Base-by-base conservation (phyloP, 2,329 filamentous ascomycete genomes). In the Penicillium sp. region DNA sequence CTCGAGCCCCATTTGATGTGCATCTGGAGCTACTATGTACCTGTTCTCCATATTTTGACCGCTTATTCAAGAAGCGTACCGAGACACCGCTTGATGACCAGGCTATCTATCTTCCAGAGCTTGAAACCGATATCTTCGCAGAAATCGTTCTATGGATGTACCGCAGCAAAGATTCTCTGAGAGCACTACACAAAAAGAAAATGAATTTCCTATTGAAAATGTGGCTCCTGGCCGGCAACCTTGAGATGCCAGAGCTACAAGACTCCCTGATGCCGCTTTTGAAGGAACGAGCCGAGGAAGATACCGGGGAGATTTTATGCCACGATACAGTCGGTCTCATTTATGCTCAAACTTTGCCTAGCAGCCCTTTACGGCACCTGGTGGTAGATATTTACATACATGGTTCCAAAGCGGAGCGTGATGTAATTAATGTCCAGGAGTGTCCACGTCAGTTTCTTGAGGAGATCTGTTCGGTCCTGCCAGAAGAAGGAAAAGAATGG, bases 221-320 rank as follows among this genome's bases (percentile, higher is more conserved):
- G n/a, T 53, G 50, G 50, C 32, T 53, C 27, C 43, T 49, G 9
- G 50, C 50, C n/a, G 40, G 20, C 10, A 53, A 44, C 21, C 29
- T 53, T 26, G 45, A 44, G 21, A 44, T 49, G 24, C 41, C 30
- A 13, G 30, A 45, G 4, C 21, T 49, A 24, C 50, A 53, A 33
- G 39, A 53, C 40, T 20, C 27, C 13, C 23, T 49, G 29, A 49
- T 53, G 37, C 10, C 12, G 40, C 26, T 45, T 23, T 49, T 37
- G 36, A 40, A 27, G 17, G 24, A 18, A 29, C 37, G 29, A 27
- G 37, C 34, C 45, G 34, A 47, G 7, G 32, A 29, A 26, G 37
- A 24, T 12, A 21, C 32, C 21, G 12, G n/a, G 12, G 27, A 27
- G 18, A 37, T 40, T 37, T 8, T 39, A 8, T 15, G 32, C 17